Conservation (phyloP, 768 basidiomycete genomes). For the Leccinellum luteum region DNA sequence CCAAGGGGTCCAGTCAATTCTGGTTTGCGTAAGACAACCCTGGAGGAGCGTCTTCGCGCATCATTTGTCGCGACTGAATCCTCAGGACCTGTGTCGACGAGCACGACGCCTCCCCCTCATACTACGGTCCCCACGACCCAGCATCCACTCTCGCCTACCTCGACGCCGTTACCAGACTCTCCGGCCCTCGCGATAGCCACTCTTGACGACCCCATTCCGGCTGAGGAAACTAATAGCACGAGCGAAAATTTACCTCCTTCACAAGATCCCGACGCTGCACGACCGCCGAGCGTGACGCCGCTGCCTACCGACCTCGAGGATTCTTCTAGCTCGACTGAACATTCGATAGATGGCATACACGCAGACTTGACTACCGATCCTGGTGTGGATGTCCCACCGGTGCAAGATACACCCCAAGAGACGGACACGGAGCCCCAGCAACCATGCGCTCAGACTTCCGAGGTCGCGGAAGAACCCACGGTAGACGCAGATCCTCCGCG, state of each 20-base stretch:
- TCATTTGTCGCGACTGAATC: constrained; percentile 57
- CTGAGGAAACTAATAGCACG: neutral
- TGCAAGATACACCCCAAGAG: constrained; percentile 1
- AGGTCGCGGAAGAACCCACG: neutral
- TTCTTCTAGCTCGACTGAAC: neutral
- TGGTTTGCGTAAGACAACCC: constrained; percentile 48
- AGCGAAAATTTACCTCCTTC: neutral
- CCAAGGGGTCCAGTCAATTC: constrained; percentile 17
- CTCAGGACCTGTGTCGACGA: constrained; percentile 41
- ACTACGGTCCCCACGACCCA: constrained; percentile 23
- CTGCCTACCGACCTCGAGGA: neutral
- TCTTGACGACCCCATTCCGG: neutral
- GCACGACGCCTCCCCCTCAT: constrained; percentile 40
- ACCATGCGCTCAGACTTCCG: neutral
- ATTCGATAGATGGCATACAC: neutral
- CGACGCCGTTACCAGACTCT: constrained; percentile 44
- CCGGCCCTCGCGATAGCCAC: constrained; percentile 17
- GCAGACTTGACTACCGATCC: neutral
- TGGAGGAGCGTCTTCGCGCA: constrained; percentile 78
- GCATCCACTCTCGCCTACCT: constrained; percentile 41
- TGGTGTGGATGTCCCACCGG: neutral
- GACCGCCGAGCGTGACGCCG: neutral
- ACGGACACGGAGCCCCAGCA: neutral
- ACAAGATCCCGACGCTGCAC: constrained; percentile 1
- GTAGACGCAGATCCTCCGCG: neutral